Evolutionary conservation across 139 green algal species (phyloP).

Genomic region (Micractinium conductrix): DNA sequence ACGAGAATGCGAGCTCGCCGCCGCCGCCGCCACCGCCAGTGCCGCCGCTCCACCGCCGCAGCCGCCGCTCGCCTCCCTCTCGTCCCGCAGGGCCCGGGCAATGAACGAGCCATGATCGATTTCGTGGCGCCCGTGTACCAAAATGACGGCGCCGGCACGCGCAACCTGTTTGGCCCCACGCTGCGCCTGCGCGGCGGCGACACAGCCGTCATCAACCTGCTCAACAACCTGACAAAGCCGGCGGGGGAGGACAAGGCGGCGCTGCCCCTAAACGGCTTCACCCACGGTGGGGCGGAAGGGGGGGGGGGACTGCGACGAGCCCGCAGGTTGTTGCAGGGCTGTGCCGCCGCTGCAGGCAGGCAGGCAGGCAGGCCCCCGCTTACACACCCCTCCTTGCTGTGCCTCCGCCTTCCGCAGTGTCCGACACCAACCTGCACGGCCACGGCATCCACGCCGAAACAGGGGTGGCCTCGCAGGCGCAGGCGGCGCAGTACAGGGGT

Average conservation of each 20-base stretch:
- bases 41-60: too few species aligned
- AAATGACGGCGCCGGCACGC: neutral
- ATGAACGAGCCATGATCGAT: neutral
- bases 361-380: too few species aligned
- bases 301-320: too few species aligned
- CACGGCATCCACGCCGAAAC: neutral
- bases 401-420: too few species aligned
- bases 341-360: too few species aligned
- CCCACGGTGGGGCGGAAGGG: too few species aligned
- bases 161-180: neutral
- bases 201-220: neutral
- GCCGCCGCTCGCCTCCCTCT: too few species aligned
- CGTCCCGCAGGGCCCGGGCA: neutral
- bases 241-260: neutral
- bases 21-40: too few species aligned
- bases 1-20: too few species aligned
- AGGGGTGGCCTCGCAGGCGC: neutral
- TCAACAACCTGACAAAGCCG: conserved; percentile 4
- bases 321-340: too few species aligned
- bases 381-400: too few species aligned
- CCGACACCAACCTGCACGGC: neutral
- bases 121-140: neutral
- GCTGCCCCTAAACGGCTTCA: neutral
- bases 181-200: neutral
- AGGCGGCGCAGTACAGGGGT: neutral